Conservation (phyloP, 805 yeast genomes). For the Barnettozyma botsteinii region DNA sequence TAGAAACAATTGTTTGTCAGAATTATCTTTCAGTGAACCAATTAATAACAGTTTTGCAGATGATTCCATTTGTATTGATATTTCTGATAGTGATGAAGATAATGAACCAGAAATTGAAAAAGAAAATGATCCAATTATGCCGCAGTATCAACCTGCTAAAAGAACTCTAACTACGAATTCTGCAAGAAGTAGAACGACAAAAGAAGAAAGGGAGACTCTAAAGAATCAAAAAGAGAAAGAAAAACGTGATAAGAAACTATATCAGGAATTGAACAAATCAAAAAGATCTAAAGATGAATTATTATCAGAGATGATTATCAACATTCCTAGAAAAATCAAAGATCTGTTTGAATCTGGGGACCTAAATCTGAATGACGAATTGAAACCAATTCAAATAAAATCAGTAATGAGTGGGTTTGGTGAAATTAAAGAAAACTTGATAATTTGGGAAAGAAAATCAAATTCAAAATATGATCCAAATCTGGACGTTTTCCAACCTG, state of each 20-base stretch:
- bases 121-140: neutral
- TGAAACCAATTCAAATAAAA: constrained; percentile 32
- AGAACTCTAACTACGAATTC: constrained; percentile 7
- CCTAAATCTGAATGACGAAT: constrained; percentile 22
- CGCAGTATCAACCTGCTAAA: neutral
- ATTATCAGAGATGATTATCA: constrained; percentile 43
- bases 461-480: constrained; percentile 42
- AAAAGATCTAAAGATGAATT: constrained; percentile 45
- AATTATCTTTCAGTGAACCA: constrained; percentile 3
- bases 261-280: constrained; percentile 33
- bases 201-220: constrained; percentile 7
- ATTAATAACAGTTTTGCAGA: neutral
- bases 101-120: neutral
- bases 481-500: constrained; percentile 52
- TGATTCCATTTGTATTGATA: constrained; percentile 1
- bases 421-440: constrained; percentile 10
- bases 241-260: constrained; percentile 12
- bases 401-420: neutral
- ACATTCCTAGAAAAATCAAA: constrained; percentile 31
- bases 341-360: constrained; percentile 21
- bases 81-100: neutral
- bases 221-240: constrained; percentile 10
- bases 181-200: constrained; percentile 4
- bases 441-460: constrained; percentile 47
- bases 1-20: neutral